Conservation (phyloP, 345 rosid species). For the Corymbia maculata region DNA sequence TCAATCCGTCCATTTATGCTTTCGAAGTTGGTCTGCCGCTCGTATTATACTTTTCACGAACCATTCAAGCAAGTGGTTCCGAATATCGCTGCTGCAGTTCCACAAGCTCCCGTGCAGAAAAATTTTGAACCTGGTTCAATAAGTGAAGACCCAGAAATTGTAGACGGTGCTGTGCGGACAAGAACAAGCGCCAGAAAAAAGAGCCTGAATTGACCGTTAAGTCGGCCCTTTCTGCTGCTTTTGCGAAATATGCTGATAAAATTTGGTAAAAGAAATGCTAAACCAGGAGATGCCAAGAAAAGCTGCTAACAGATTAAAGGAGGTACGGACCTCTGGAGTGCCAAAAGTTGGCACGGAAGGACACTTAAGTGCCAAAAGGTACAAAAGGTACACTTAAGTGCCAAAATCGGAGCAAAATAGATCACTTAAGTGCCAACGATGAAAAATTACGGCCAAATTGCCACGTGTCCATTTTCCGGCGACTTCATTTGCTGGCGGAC, state of each 20-base stretch:
- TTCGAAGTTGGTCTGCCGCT: slow-evolving; percentile 50
- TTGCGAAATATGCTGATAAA: slow-evolving; percentile 47
- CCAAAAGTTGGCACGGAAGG: no score
- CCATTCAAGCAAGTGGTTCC: slow-evolving; percentile 69
- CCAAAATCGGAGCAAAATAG: no score
- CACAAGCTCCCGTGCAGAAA: slow-evolving; percentile 24
- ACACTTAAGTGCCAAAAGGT: no score
- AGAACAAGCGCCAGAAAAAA: slow-evolving; percentile 34
- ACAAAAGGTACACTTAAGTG: no score
- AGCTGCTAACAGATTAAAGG: not conserved
- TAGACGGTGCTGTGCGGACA: slow-evolving; percentile 19
- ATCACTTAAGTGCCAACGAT: no score
- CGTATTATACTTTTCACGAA: slow-evolving; percentile 80
- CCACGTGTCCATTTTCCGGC: no score
- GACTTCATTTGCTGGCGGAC: no score
- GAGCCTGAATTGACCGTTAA: slow-evolving; percentile 51
- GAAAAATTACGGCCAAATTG: no score
- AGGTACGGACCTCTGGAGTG: no score
- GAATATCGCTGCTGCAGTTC: slow-evolving; percentile 21
- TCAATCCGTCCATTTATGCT: not conserved
- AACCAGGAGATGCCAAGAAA: no score
- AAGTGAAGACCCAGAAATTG: slow-evolving; percentile 27
- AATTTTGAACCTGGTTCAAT: slow-evolving; percentile 21
- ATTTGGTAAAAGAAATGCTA: not conserved
- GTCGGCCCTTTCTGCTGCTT: slow-evolving; percentile 67